Conservation (phyloP, 164 flowering plant species). For the Sedum album region DNA sequence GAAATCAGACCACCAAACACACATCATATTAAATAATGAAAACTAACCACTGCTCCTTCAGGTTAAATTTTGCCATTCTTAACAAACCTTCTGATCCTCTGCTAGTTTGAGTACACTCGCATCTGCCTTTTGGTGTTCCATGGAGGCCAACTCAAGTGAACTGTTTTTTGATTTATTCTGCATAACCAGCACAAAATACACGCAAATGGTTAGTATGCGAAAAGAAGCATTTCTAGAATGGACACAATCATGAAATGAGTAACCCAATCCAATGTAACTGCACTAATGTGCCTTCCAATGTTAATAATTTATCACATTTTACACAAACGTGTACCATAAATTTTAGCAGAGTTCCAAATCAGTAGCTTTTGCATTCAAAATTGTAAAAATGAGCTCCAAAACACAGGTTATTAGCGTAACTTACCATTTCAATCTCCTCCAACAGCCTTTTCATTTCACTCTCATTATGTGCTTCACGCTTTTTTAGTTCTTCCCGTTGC, state of each 20-base stretch:
- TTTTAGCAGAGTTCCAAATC: not conserved
- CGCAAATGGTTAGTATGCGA: not conserved
- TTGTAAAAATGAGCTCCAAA: not conserved
- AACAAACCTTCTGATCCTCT: slow-evolving; percentile 54
- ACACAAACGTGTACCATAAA: not conserved
- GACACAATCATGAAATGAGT: not conserved
- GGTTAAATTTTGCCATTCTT: not conserved
- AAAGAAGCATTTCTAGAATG: not conserved
- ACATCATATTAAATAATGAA: not conserved
- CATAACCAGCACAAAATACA: slow-evolving; percentile 2
- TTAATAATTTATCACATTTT: not conserved
- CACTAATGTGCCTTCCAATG: not conserved
- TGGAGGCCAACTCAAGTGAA: slow-evolving; percentile 42
- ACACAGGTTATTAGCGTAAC: not conserved
- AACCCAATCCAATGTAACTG: not conserved
- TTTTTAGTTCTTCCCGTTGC: slow-evolving; percentile 38
- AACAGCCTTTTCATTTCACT: slow-evolving; percentile 38
- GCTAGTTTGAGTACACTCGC: slow-evolving; percentile 50
- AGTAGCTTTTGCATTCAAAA: not conserved
- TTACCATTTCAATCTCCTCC: slow-evolving; percentile 55
- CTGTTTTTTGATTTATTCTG: slow-evolving; percentile 46
- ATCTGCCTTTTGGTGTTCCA: slow-evolving; percentile 55
- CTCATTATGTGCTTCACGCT: slow-evolving; percentile 58
- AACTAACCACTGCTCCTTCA: not conserved
- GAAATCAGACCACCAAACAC: slow-evolving; percentile 13